Evolutionary conservation across 768 basidiomycete genomes (phyloP), one percentile per base, ranked within the genome.

Genomic region (Scleroderma citrinum): DNA sequence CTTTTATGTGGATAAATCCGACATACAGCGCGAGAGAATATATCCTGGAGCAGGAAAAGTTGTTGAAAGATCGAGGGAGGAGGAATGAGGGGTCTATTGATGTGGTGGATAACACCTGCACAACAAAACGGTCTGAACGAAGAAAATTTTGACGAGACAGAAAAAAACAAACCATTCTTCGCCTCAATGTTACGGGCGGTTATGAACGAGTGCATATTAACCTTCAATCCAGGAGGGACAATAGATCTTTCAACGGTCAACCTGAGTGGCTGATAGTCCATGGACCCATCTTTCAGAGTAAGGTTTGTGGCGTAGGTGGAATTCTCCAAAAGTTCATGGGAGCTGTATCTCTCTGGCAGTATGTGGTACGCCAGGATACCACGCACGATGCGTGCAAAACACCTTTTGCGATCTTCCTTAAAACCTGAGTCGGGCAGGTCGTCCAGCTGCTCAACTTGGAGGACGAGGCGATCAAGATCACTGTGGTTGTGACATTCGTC

Each of bases 311-410:
- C 68, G 45, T 73, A 75, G 0, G 83, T 85, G 5, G 72, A 73
- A 60, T 83, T 82, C 56, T 71, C 65, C 8, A 72, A 70, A 17
- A 85, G 71, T 12, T 69, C 68, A 13, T 54, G 48, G 1, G 65
- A 59, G 48, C 70, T 64, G 50, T 64, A 64, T 45, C 64, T 65
- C 47, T 62, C 55, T 23, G 76, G 75, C 8, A 86, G 63, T 39
- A 76, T 74, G 59, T 81, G 81, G 62, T 82, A 86, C 19, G 73
- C 69, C 17, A 83, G 63, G 26, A 84, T 71, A 36, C 75, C 73
- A 14, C 69, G 72, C 24, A 83, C 56, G 50, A 85, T 73, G 46
- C 70, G 68, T 55, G 78, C 78, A 58, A 87, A 63, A 40, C 76
- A 71, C 59, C 81, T 76, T 54, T 77, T 80, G 49, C 71, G 69